Percentiles rank a stretch among this genome's conserved stretches.
Evolutionary conservation across 176 grass and related monocot species (phyloP).

Genomic region (Bromus sterilis): DNA sequence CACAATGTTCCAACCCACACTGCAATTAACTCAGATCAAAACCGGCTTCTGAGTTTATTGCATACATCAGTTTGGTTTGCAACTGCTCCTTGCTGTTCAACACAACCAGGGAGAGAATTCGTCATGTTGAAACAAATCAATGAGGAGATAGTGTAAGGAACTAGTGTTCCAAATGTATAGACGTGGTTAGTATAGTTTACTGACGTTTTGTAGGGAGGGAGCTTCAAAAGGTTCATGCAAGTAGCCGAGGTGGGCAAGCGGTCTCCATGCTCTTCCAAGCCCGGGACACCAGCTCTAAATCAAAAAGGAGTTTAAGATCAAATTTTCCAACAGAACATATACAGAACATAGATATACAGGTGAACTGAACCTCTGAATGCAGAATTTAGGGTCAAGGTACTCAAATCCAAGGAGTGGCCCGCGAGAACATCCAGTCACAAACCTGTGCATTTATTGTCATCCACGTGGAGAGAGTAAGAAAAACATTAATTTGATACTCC

Average conservation of each 20-base stretch:
- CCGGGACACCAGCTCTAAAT: conserved; percentile 58
- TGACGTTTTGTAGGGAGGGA: conserved; percentile 91
- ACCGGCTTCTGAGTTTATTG: conserved; percentile 92
- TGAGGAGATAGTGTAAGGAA: neutral
- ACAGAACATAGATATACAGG: neutral
- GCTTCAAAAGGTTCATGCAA: conserved; percentile 98
- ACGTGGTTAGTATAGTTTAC: conserved; percentile 1
- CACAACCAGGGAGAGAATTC: conserved; percentile 4
- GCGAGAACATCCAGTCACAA: conserved; percentile 98
- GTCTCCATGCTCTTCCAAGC: conserved; percentile 60
- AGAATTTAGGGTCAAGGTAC: conserved; percentile 96
- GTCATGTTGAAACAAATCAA: neutral
- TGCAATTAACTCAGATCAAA: conserved; percentile 79
- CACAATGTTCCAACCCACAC: conserved; percentile 4
- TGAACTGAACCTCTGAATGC: conserved; percentile 78
- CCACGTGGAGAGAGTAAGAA: neutral
- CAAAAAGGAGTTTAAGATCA: neutral
- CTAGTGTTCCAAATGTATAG: neutral
- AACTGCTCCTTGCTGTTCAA: conserved; percentile 79
- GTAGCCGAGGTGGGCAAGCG: conserved; percentile 91
- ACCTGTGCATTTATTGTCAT: conserved; percentile 43
- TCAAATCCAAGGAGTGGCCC: conserved; percentile 97
- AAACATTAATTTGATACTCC: neutral
- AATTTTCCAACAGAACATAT: neutral
- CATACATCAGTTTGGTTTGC: conserved; percentile 85